phyloP scores from a whole-genome alignment of 768 basidiomycete genomes.

The Podaxis carcinomalis region DNA sequence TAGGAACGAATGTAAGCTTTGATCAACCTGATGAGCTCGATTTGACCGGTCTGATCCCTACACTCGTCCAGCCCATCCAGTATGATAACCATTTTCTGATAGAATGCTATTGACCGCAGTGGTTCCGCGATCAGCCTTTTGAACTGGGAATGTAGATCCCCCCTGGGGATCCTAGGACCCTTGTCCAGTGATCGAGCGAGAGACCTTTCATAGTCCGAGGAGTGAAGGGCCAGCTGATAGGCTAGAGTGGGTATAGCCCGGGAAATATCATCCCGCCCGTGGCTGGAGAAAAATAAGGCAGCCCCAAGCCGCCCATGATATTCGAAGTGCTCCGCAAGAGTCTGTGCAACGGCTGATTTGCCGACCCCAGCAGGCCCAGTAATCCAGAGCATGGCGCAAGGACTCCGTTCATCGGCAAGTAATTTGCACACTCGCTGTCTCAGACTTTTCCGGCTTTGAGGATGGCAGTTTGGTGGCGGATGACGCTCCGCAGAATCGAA shows the following conservation, averaged over 20 bases:
- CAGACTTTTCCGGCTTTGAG: not conserved
- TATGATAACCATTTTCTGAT: not conserved
- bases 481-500: not conserved
- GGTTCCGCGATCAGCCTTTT: not conserved
- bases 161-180: not conserved
- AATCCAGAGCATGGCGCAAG: not conserved
- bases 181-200: not conserved
- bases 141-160: not conserved
- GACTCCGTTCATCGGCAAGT: not conserved
- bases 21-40: not conserved
- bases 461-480: not conserved
- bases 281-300: slow-evolving; percentile 2
- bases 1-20: not conserved
- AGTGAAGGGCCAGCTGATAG: not conserved
- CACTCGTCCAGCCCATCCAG: not conserved
- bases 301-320: not conserved
- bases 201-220: not conserved
- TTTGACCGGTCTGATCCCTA: not conserved
- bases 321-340: not conserved
- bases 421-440: not conserved
- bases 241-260: not conserved
- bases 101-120: not conserved
- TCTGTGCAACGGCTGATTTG: slow-evolving; percentile 10
- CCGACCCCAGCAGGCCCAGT: slow-evolving; percentile 5
- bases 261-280: not conserved